Conservation (phyloP, 805 yeast species). For the Wickerhamomyces subpelliculosus region DNA sequence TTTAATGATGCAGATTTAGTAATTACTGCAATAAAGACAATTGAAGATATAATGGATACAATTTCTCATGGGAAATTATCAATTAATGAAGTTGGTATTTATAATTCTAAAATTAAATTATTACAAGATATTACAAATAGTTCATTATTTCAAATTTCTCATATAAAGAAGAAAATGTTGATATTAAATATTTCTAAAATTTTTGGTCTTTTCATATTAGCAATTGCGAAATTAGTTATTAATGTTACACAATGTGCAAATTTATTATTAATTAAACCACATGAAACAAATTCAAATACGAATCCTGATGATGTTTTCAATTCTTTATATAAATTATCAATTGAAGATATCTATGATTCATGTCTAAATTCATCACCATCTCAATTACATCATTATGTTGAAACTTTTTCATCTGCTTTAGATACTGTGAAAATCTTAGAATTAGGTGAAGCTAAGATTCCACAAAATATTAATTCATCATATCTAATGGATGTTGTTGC, state of each 20-base stretch:
- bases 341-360: conserved; percentile 12
- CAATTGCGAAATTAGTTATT: conserved; percentile 22
- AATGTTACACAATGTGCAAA: conserved; percentile 25
- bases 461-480: conserved; percentile 13
- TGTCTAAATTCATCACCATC: conserved; percentile 10
- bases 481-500: conserved; percentile 20
- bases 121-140: conserved; percentile 13
- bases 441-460: conserved; percentile 32
- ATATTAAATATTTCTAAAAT: conserved; percentile 29
- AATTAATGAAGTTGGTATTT: conserved; percentile 17
- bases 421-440: conserved; percentile 30
- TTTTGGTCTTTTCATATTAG: conserved; percentile 25
- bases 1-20: conserved; percentile 23
- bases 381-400: conserved; percentile 27
- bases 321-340: conserved; percentile 16
- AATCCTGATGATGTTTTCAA: conserved; percentile 23
- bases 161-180: conserved; percentile 22
- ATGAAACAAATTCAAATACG: conserved; percentile 19
- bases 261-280: conserved; percentile 31
- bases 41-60: conserved; percentile 30
- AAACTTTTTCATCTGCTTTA: conserved; percentile 23
- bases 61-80: conserved; percentile 21
- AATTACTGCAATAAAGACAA: conserved; percentile 22
- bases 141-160: conserved; percentile 17
- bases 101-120: conserved; percentile 20